These are phyloP conservation scores for Ehretia macrophylla DNA, from an alignment of 257 asterid species.

Conservation along the genomic window DNA sequence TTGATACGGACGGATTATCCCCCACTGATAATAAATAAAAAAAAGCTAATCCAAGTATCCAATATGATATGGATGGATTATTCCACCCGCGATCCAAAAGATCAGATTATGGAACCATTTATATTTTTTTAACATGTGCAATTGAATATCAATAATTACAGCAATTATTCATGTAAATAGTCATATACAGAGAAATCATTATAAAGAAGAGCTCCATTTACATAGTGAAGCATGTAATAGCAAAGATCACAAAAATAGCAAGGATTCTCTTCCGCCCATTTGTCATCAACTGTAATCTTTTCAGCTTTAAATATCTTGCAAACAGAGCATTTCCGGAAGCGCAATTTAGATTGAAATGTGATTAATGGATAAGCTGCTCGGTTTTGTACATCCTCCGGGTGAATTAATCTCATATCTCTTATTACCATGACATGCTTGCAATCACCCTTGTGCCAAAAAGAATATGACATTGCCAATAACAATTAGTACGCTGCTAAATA, in stretches of 20 bases:
- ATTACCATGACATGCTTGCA: constrained; percentile 75
- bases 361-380: constrained; percentile 68
- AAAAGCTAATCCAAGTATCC: no score
- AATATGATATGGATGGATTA: no score
- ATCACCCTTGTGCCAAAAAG: constrained; percentile 43
- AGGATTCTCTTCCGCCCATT: constrained; percentile 76
- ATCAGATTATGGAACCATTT: no score
- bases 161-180: constrained; percentile 49
- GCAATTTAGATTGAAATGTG: constrained; percentile 43
- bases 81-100: no score
- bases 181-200: constrained; percentile 69
- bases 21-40: no score
- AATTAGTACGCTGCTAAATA: no score
- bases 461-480: neutral
- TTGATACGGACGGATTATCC: no score
- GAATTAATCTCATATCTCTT: constrained; percentile 79
- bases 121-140: no score
- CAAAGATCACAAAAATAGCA: constrained; percentile 86
- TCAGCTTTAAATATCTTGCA: constrained; percentile 80
- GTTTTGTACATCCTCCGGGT: constrained; percentile 78
- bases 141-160: neutral
- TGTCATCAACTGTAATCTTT: constrained; percentile 79
- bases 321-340: constrained; percentile 63
- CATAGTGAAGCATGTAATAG: constrained; percentile 91
- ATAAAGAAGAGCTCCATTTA: constrained; percentile 56